Conservation (phyloP, 2,329 filamentous ascomycete genomes). For the Neonectria neomacrospora region DNA sequence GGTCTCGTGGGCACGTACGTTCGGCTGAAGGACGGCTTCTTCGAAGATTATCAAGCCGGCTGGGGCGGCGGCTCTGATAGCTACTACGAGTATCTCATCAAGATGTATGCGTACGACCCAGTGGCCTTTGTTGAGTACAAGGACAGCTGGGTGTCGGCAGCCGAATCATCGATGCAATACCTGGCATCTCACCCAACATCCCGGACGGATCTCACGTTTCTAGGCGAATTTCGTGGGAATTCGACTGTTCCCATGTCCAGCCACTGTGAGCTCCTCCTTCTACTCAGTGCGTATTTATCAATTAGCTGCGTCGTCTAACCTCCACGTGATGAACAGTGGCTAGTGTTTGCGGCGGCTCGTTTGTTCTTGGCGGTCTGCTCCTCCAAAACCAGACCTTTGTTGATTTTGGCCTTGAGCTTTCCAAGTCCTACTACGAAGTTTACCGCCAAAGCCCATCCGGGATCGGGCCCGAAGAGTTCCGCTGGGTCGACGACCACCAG, state of each 20-base stretch:
- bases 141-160: constrained; percentile 26
- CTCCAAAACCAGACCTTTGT: constrained; percentile 27
- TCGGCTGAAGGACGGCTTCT: constrained; percentile 16
- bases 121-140: constrained; percentile 25
- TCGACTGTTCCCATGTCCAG: constrained; percentile 24
- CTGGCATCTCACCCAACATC: constrained; percentile 24
- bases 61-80: constrained; percentile 38
- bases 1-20: constrained; percentile 31
- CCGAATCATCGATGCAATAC: constrained; percentile 29
- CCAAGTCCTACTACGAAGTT: constrained; percentile 31
- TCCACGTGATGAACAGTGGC: constrained; percentile 15
- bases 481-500: constrained; percentile 35
- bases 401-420: constrained; percentile 28
- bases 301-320: not conserved
- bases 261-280: constrained; percentile 11
- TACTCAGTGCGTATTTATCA: not conserved
- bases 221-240: constrained; percentile 28
- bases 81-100: constrained; percentile 39
- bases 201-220: constrained; percentile 22
- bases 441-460: constrained; percentile 31
- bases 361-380: constrained; percentile 27
- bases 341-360: constrained; percentile 29
- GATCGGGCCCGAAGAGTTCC: constrained; percentile 34
- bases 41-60: constrained; percentile 34
- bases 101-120: constrained; percentile 39